Evolutionary conservation across 2,329 filamentous ascomycete species (phyloP).

Genomic region (Talaromyces funiculosus): DNA sequence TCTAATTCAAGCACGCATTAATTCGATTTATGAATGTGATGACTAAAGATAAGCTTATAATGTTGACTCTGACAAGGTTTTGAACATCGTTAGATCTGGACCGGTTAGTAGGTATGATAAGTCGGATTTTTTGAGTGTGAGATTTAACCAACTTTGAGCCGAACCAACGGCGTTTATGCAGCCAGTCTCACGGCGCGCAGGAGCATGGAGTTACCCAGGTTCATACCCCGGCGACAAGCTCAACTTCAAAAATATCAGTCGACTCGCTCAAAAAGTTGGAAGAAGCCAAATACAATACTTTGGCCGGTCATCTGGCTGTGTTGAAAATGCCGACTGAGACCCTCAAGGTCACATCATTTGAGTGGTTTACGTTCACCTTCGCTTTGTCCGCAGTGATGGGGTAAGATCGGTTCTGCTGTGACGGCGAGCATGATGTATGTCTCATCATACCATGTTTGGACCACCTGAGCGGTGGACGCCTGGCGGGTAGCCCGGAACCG

Average conservation of each 20-base stretch:
- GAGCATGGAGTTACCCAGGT: slow-evolving; percentile 53
- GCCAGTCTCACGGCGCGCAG: slow-evolving; percentile 51
- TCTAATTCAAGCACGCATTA: background rate
- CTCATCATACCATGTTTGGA: slow-evolving; percentile 48
- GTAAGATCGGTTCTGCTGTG: slow-evolving; percentile 47
- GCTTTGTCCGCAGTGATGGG: slow-evolving; percentile 46
- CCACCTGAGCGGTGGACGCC: slow-evolving; percentile 46
- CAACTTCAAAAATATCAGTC: slow-evolving; percentile 49
- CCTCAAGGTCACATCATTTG: slow-evolving; percentile 53
- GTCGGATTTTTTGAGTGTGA: too few relatives aligned
- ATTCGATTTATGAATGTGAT: background rate
- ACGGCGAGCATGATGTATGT: slow-evolving; percentile 52
- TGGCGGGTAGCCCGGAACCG: slow-evolving; percentile 48
- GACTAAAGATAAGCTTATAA: background rate
- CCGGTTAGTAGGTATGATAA: too few relatives aligned
- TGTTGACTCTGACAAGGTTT: background rate
- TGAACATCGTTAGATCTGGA: background rate
- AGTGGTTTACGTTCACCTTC: slow-evolving; percentile 51
- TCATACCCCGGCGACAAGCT: slow-evolving; percentile 54
- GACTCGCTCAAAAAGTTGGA: slow-evolving; percentile 52
- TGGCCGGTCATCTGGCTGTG: slow-evolving; percentile 52
- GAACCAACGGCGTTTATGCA: slow-evolving; percentile 57
- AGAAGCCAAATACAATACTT: slow-evolving; percentile 51
- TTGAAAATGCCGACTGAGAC: slow-evolving; percentile 54
- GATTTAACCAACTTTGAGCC: too few relatives aligned